Percentiles rank a stretch among this genome's conserved stretches.
phyloP scores from a whole-genome alignment of 306 rosid genomes.

The Arachis stenosperma region DNA sequence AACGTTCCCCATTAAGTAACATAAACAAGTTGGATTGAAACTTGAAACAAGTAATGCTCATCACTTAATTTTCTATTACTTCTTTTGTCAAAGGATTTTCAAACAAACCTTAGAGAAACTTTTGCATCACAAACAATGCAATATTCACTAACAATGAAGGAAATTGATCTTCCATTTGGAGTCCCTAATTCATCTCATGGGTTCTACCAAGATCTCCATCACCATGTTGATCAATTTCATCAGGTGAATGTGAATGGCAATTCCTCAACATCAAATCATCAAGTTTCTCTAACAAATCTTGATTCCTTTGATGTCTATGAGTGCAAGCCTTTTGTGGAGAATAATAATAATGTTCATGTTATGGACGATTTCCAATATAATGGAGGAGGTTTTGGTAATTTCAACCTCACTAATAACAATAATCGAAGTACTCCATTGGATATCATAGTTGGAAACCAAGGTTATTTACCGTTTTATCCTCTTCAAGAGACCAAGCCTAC shows the following conservation, averaged over 20 bases:
- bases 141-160: conserved; percentile 38
- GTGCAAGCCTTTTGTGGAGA: conserved; percentile 53
- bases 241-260: conserved; percentile 43
- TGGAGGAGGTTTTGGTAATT: conserved; percentile 46
- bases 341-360: conserved; percentile 49
- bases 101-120: conserved; percentile 47
- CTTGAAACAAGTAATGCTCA: conserved; percentile 37
- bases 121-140: conserved; percentile 38
- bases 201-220: conserved; percentile 59
- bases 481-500: conserved; percentile 49
- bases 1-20: conserved; percentile 48
- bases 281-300: conserved; percentile 46
- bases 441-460: conserved; percentile 43
- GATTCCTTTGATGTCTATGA: conserved; percentile 51
- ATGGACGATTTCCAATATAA: conserved; percentile 63
- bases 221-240: conserved; percentile 48
- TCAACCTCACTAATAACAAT: conserved; percentile 33
- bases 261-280: conserved; percentile 32
- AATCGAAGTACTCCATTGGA: conserved; percentile 47
- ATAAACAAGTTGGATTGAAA: conserved; percentile 39
- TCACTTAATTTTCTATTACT: conserved; percentile 26
- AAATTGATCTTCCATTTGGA: conserved; percentile 46
- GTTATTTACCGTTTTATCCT: conserved; percentile 35
- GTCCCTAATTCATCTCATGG: conserved; percentile 47
- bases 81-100: conserved; percentile 64